Evolutionary conservation across 2,329 filamentous ascomycete species (phyloP), one percentile per base, ranked within the genome.

Genomic region (Talaromyces sp.): DNA sequence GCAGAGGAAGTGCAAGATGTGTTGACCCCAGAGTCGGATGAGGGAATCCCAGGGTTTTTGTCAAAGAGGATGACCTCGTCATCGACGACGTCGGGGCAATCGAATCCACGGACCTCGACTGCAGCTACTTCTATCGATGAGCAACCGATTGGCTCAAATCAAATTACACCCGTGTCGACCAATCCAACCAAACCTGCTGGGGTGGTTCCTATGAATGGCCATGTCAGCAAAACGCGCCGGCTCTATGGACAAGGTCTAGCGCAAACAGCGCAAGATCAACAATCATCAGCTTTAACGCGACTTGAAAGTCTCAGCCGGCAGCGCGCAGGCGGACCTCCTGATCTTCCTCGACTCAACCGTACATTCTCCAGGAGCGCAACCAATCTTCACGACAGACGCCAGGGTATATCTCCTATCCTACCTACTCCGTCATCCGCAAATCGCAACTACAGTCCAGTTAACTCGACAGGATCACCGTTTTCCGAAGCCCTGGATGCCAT

Each of bases 51-150:
- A 1, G 82, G 85, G 22, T 93, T 89, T 73, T 90, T 90, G 70
- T 86, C 85, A 67, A 91, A 94, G 69, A 85, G 93, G 31, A 92
- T 93, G 68, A 97, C 93, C 0, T 82, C 82, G n/a, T 95, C 90
- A 1, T 97, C 94, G 0, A 96, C 91, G 0, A 90, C 88, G 7
- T 95, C 92, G 3, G 84, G 82, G 5, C 89, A 87, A 6, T 88
- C 87, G 0, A 84, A 88, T 45, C 86, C 87, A 31, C 88, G 91
- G 33, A 88, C 87, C 63, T 97, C 94, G 0, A 97, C 93, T 1
- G 91, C 93, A 7, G 93, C 92, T 3, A 97, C 93, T 0, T 97
- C 94, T 0, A 82, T 96, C 60, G 87, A 88, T n/a, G 96, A 93
- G 0, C 91, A 94, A 75, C 76, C n/a, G 70, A 78, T 70, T 31